Base-by-base conservation (phyloP, 495 filamentous ascomycete species). In the Aeminium ludgeri region DNA sequence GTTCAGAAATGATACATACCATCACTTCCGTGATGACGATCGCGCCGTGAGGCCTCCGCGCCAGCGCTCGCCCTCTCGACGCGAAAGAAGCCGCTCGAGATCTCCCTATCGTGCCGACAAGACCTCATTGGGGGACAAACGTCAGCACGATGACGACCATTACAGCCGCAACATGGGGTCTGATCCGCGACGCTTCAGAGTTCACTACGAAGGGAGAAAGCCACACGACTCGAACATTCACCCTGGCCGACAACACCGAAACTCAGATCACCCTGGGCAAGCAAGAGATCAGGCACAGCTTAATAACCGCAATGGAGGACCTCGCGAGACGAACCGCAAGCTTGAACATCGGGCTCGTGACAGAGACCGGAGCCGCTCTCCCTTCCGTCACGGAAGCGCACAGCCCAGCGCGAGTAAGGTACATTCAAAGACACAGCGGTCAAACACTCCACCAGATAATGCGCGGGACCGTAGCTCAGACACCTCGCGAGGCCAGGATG, bases 291-390 rank as follows among this genome's bases (percentile, higher is more conserved):
- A 58, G 12, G 55, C 68, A 3, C 63, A 59, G 25, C 70, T 74
- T 49, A 67, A 74, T 52, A 71, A 76, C 43, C 66, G 62, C 20
- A 41, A 28, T 15, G 13, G 7, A 8, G 12, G 44, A 60, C 65
- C 41, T 50, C 34, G 49, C 43, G 52, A 35, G 53, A 52, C 17
- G 51, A 52, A 49, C 57, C 54, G 46, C 50, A 34, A 51, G 43
- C 20, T 39, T 35, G 20, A 43, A 61, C 64, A 40, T 50, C 35
- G 49, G 41, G 51, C 32, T 53, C 52, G 17, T 50, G 53, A 49
- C 56, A 54, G 47, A 46, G 76, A 74, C 34, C 72, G 73, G 34
- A 86, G 78, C 56, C 75, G 76, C 18, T 79, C 78, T 27, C 77
- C 77, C 11, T 44, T 41, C 29, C 52, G 46, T 13, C 34, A 30